phyloP scores from a whole-genome alignment of 73 alveolate genomes.

The Stentor coeruleus region DNA sequence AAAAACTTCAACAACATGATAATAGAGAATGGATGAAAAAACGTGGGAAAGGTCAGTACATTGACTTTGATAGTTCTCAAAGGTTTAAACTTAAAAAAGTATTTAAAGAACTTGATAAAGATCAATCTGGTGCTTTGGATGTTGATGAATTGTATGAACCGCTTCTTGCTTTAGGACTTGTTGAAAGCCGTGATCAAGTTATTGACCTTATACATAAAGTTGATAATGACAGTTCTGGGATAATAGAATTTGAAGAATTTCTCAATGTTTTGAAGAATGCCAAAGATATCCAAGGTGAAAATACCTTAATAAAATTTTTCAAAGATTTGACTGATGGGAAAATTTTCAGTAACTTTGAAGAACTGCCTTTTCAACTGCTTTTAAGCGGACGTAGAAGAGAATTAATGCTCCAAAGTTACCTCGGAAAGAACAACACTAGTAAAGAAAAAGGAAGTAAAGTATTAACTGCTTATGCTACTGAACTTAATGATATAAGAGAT shows the following conservation, averaged over 20 bases:
- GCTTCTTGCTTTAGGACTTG: constrained; percentile 26
- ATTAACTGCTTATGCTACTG: constrained; percentile 14
- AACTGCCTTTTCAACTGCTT: constrained; percentile 22
- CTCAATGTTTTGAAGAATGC: constrained; percentile 6
- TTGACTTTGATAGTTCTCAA: constrained; percentile 18
- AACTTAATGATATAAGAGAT: background rate
- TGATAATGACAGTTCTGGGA: constrained; percentile 23
- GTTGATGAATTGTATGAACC: constrained; percentile 23
- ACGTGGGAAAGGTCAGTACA: constrained; percentile 56
- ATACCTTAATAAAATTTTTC: background rate
- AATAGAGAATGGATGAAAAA: constrained; percentile 63
- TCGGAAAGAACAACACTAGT: background rate
- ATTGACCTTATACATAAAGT: background rate
- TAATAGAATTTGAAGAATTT: constrained; percentile 25
- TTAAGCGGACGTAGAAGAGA: constrained; percentile 8
- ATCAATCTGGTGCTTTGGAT: constrained; percentile 22
- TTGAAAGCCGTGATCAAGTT: constrained; percentile 16
- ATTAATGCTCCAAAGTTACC: background rate
- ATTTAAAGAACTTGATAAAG: constrained; percentile 23
- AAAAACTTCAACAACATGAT: constrained; percentile 20
- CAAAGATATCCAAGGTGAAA: constrained; percentile 5
- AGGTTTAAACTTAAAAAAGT: background rate
- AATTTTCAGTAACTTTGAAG: background rate
- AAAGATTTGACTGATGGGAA: constrained; percentile 29
- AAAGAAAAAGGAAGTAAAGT: constrained; percentile 25